These are phyloP conservation scores for Laburnicola sp. DNA, from an alignment of 2,329 filamentous ascomycete species.

Conservation along the genomic window DNA sequence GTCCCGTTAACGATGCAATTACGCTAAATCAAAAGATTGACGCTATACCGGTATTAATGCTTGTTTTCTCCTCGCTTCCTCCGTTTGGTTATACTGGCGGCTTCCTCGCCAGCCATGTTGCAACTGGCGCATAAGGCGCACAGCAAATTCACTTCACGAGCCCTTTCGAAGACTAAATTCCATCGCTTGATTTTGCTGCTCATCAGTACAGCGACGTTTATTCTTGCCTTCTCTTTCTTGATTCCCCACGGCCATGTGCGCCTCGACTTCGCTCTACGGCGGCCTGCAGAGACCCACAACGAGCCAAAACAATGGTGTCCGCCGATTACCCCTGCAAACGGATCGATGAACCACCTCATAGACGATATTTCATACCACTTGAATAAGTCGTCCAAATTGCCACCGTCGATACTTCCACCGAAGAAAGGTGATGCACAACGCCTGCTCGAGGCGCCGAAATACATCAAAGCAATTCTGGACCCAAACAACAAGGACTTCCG, in stretches of 20 bases:
- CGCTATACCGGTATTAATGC: too few relatives aligned
- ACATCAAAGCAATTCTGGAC: neutral
- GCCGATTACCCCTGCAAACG: neutral
- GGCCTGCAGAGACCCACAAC: neutral
- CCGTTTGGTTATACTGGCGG: neutral
- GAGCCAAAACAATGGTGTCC: neutral
- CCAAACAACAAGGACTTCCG: neutral
- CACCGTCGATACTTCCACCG: too few relatives aligned
- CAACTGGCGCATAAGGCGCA: neutral
- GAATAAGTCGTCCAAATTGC: too few relatives aligned
- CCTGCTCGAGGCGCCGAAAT: neutral
- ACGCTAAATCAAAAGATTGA: too few relatives aligned
- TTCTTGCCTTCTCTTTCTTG: neutral
- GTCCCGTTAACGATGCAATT: too few relatives aligned
- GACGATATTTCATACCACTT: neutral
- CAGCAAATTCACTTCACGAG: neutral
- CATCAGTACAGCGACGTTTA: neutral
- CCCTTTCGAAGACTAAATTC: neutral
- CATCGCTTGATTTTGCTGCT: neutral
- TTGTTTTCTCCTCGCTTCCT: too few relatives aligned
- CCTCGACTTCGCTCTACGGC: neutral
- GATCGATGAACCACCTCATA: neutral
- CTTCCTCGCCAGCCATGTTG: neutral
- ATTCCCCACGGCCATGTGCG: neutral
- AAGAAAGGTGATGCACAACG: neutral